These are phyloP conservation scores for Hericium rajendrae DNA, from an alignment of 768 basidiomycete species.

Conservation along the genomic window DNA sequence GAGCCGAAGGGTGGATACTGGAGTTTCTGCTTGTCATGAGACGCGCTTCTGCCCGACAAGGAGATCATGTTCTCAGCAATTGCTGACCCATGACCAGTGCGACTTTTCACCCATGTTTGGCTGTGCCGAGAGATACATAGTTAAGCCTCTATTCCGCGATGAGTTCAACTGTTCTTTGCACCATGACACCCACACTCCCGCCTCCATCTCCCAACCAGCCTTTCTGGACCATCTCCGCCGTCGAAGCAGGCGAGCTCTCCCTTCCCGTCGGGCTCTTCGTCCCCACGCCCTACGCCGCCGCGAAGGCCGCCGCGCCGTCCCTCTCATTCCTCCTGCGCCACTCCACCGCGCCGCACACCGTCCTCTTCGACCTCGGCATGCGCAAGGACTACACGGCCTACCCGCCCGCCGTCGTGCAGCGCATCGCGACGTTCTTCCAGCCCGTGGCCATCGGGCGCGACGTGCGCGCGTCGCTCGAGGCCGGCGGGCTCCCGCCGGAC, in stretches of 20 bases:
- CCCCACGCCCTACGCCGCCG: not conserved
- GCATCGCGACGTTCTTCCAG: not conserved
- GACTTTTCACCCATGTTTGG: too few species aligned
- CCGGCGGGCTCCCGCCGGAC: slow-evolving; percentile 5
- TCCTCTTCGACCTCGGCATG: slow-evolving; percentile 14
- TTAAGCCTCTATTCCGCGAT: not conserved
- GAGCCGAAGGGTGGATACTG: too few species aligned
- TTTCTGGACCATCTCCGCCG: slow-evolving; percentile 8
- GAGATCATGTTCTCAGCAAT: too few species aligned
- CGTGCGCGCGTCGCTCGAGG: not conserved
- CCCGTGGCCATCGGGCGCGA: not conserved
- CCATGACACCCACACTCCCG: slow-evolving; percentile 3
- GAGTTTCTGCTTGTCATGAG: too few species aligned
- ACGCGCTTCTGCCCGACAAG: too few species aligned
- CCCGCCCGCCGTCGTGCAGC: not conserved
- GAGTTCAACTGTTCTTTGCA: not conserved
- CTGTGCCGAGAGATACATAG: not conserved
- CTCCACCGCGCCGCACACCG: slow-evolving; percentile 1
- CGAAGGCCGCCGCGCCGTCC: not conserved
- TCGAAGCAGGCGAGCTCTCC: slow-evolving; percentile 8
- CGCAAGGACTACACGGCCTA: not conserved
- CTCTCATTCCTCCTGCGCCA: slow-evolving; percentile 12
- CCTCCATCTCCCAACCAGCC: slow-evolving; percentile 3
- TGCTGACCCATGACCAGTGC: too few species aligned
- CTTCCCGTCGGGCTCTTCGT: slow-evolving; percentile 11